Conservation (phyloP, 768 basidiomycete genomes). For the Sistotremastrum suecicum region DNA sequence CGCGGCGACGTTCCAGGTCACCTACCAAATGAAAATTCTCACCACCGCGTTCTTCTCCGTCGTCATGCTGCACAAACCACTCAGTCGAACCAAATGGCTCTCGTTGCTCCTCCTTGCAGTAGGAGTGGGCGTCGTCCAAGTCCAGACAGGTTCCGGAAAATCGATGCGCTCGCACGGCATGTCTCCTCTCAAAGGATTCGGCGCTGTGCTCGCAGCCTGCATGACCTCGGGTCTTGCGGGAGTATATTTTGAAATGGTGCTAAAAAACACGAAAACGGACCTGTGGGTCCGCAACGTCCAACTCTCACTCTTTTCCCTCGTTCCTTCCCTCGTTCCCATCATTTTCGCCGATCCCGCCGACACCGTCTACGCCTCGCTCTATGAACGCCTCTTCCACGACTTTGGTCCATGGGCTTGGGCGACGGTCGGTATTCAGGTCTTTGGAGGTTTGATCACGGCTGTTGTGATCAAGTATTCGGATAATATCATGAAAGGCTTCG, state of each 20-base stretch:
- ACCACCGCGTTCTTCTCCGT: slow-evolving; percentile 88
- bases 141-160: slow-evolving; percentile 46
- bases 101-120: slow-evolving; percentile 74
- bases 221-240: slow-evolving; percentile 93
- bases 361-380: slow-evolving; percentile 18
- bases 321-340: slow-evolving; percentile 76
- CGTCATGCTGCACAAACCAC: slow-evolving; percentile 59
- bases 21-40: slow-evolving; percentile 95
- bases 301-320: slow-evolving; percentile 83
- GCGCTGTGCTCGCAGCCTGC: slow-evolving; percentile 83
- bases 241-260: slow-evolving; percentile 96
- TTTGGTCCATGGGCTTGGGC: slow-evolving; percentile 90
- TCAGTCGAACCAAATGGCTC: slow-evolving; percentile 68
- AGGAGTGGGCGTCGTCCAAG: slow-evolving; percentile 85
- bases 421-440: slow-evolving; percentile 74
- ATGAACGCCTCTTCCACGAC: slow-evolving; percentile 53
- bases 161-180: slow-evolving; percentile 42
- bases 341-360: slow-evolving; percentile 28
- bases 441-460: slow-evolving; percentile 87
- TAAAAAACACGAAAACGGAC: slow-evolving; percentile 80
- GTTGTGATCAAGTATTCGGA: slow-evolving; percentile 91
- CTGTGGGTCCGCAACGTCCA: slow-evolving; percentile 97
- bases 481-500: slow-evolving; percentile 89
- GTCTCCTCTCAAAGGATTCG: slow-evolving; percentile 74
- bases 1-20: slow-evolving; percentile 93